phyloP scores from a whole-genome alignment of 306 rosid species.

The Malus fusca region DNA sequence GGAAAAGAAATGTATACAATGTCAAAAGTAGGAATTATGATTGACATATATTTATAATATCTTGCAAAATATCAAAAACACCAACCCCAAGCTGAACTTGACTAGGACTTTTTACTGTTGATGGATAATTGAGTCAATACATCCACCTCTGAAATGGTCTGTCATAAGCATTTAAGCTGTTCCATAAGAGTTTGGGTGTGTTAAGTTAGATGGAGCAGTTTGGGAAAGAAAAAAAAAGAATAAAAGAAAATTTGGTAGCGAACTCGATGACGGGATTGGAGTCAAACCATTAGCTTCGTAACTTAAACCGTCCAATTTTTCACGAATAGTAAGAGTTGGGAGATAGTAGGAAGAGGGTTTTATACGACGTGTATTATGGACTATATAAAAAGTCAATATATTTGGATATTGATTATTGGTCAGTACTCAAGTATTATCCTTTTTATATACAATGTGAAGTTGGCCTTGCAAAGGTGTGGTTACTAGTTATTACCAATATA shows the following conservation, averaged over 20 bases:
- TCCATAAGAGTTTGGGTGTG: neutral
- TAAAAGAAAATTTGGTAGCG: too few relatives aligned
- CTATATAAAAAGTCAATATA: too few relatives aligned
- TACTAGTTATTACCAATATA: too few relatives aligned
- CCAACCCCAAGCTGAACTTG: neutral
- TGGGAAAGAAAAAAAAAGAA: neutral
- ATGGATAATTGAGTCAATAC: neutral
- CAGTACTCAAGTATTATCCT: too few relatives aligned
- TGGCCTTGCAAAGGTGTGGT: too few relatives aligned
- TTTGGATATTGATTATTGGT: neutral
- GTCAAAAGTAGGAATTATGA: conserved; percentile 1
- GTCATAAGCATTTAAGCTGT: neutral
- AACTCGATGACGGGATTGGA: neutral
- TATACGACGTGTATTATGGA: too few relatives aligned
- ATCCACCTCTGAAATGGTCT: neutral
- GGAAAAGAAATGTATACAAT: neutral
- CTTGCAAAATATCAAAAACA: neutral
- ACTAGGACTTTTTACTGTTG: neutral
- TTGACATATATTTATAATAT: neutral
- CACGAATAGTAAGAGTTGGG: neutral
- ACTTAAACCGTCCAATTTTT: too few relatives aligned
- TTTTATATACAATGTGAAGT: too few relatives aligned
- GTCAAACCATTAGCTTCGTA: neutral
- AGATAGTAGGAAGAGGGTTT: too few relatives aligned
- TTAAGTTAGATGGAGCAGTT: neutral